Conservation (phyloP, 768 basidiomycete species). For the Amanita phalloides region DNA sequence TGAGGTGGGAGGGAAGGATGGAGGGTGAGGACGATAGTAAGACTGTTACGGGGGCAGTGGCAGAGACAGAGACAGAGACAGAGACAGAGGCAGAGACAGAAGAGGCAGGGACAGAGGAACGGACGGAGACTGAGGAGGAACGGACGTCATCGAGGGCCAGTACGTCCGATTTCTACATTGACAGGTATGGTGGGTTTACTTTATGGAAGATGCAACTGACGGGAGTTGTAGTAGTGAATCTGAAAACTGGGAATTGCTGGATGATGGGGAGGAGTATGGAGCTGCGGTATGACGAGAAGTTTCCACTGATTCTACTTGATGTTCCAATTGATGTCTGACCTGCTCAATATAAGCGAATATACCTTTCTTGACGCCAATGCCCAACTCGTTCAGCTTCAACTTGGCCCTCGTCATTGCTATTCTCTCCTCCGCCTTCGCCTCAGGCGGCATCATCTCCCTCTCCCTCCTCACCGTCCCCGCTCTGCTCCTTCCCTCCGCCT, state of each 20-base stretch:
- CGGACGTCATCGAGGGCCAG: background rate
- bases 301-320: no score
- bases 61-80: background rate
- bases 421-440: background rate
- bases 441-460: background rate
- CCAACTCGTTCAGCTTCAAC: background rate
- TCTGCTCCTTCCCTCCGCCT: background rate
- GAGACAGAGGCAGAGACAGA: background rate
- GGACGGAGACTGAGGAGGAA: background rate
- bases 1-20: slow-evolving; percentile 34
- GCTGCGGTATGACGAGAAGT: no score
- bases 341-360: no score
- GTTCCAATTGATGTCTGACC: no score
- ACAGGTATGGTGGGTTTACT: background rate
- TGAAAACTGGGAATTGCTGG: background rate
- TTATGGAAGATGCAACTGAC: background rate
- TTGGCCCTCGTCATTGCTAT: background rate
- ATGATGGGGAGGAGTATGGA: no score
- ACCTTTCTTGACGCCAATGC: background rate
- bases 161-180: background rate
- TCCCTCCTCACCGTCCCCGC: background rate
- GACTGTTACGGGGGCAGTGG: no score
- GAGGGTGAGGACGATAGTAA: no score
- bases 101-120: background rate
- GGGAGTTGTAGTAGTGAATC: background rate